Conservation (phyloP, 1,284 basidiomycete genomes). For the Boletellus sp. region DNA sequence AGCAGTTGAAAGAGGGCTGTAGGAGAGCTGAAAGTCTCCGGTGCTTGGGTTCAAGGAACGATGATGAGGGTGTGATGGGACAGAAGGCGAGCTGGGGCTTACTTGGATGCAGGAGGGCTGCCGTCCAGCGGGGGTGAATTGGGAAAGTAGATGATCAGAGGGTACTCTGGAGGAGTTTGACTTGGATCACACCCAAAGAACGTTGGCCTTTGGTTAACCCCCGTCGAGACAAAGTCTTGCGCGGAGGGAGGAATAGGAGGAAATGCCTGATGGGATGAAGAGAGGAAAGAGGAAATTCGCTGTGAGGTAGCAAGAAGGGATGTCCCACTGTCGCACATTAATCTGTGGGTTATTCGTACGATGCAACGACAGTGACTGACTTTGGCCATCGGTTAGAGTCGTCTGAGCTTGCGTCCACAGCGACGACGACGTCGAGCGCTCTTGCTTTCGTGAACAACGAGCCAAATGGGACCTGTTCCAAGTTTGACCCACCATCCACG, state of each 20-base stretch:
- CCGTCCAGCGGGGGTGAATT: conserved; percentile 62
- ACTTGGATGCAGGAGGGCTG: conserved; percentile 58
- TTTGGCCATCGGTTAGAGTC: conserved; percentile 64
- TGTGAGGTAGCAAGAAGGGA: conserved; percentile 39
- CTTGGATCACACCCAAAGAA: conserved; percentile 74
- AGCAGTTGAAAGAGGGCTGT: conserved; percentile 43
- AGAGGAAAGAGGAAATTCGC: conserved; percentile 45
- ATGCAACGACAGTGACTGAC: conserved; percentile 35
- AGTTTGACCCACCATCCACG: conserved; percentile 58
- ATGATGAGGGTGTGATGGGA: conserved; percentile 1
- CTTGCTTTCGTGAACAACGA: conserved; percentile 63
- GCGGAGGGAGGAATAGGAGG: conserved; percentile 56
- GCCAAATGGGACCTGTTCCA: conserved; percentile 63
- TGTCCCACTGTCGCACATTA: conserved; percentile 42
- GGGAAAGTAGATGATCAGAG: conserved; percentile 60
- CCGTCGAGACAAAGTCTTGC: conserved; percentile 57
- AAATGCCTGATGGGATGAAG: conserved; percentile 56
- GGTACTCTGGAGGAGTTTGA: conserved; percentile 49
- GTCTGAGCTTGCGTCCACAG: conserved; percentile 64
- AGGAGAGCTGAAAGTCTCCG: conserved; percentile 46
- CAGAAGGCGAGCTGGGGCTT: conserved; percentile 16
- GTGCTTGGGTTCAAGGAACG: conserved; percentile 31
- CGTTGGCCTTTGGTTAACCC: conserved; percentile 65
- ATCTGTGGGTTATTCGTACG: background rate
- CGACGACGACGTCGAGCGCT: conserved; percentile 65